Base-by-base conservation (phyloP, 805 yeast species). In the Candida tibetensis region DNA sequence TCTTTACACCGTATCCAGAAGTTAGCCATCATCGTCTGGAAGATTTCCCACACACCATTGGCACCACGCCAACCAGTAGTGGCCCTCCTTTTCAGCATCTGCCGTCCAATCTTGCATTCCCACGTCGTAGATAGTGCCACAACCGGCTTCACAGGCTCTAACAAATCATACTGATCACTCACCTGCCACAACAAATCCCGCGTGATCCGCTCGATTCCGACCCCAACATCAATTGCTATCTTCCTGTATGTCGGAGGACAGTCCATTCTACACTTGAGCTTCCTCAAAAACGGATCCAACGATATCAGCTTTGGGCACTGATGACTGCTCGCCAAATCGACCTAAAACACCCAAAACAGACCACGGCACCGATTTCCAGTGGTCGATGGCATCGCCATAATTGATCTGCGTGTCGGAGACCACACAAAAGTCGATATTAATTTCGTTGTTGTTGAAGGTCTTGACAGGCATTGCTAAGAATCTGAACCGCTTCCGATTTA, bases 1-100 rank as follows among this genome's bases (percentile, higher is more conserved):
- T 62, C 62, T 41, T 72, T 73, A 59, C 96, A 87, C 46, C 87
- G 70, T 45, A 64, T 60, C 57, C 93, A 71, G 68, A 93, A 91
- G 40, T 71, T 61, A 4, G 91, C 76, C 43, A 93, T 78, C 89
- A 1, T 69, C 79, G 60, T 93, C 98, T 3, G 95, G 90, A 37
- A 93, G 69, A 58, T 93, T 98, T 12, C 98, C 97, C 41, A 90
- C 83, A 59, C 99, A 93, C 99, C 99, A 93, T 61, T 93, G 99
- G 57, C 97, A 89, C 99, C 99, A 93, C 12, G 93, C 76, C 15
- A 90, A 57, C 85, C 95, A 88, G 61, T 93, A 93, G 50, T 75
- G 79, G 2, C 77, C 80, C 15, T 53, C 47, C 34, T 76, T 80
- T 18, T 60, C 61, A 3, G 58, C 51, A 3, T 56, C 47, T 3